A percentile compares a stretch with the other conserved stretches of the same genome.
Evolutionary conservation across 495 filamentous ascomycete genomes (phyloP).

Genomic region (Parachaetomium inaequale): DNA sequence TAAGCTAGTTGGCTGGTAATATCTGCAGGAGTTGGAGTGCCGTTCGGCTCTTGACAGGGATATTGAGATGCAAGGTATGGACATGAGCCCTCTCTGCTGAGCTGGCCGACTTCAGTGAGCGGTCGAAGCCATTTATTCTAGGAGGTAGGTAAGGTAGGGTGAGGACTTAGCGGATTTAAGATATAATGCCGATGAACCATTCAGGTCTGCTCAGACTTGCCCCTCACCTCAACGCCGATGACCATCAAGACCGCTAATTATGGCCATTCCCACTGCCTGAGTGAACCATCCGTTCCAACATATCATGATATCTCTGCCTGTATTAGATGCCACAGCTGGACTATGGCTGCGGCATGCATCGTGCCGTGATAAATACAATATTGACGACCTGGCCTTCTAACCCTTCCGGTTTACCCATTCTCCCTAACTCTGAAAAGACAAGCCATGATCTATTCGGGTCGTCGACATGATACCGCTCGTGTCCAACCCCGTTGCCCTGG

Average conservation of each 20-base stretch:
- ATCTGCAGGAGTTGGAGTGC: not conserved
- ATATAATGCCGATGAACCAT: no score
- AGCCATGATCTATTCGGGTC: constrained; percentile 7
- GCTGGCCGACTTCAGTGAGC: no score
- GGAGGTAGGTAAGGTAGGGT: no score
- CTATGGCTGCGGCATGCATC: not conserved
- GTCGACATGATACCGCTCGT: constrained; percentile 6
- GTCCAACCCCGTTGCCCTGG: constrained; percentile 9
- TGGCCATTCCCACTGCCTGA: no score
- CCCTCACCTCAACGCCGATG: no score
- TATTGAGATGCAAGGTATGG: no score
- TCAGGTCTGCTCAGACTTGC: no score
- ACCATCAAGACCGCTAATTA: no score
- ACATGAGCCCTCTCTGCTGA: no score
- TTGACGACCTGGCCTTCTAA: constrained; percentile 15
- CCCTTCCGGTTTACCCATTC: constrained; percentile 14
- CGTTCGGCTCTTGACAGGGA: not conserved
- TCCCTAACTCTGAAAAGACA: constrained; percentile 12
- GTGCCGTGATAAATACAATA: constrained; percentile 13
- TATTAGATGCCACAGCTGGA: constrained; percentile 9
- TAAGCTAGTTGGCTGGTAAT: not conserved
- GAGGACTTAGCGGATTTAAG: no score
- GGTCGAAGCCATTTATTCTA: no score
- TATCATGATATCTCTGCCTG: not conserved
- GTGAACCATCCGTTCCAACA: no score